Percentiles rank a stretch among this genome's conserved stretches.
These are phyloP conservation scores for Pseudozyma tsukubaensis DNA, from an alignment of 1,284 basidiomycete genomes.

Conservation along the genomic window DNA sequence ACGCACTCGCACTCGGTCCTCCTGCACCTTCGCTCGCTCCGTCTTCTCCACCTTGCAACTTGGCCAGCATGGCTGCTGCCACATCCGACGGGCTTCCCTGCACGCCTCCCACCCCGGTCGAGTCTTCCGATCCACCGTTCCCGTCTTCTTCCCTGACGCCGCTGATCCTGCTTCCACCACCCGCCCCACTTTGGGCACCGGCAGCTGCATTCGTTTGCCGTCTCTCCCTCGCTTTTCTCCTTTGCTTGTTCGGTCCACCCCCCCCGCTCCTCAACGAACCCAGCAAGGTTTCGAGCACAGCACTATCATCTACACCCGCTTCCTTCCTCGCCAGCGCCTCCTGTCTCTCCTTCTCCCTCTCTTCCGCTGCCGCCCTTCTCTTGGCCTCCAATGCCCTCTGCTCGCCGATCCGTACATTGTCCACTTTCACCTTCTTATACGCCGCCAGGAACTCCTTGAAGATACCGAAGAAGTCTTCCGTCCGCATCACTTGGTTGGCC, in stretches of 20 bases:
- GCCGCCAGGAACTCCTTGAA: conserved; percentile 67
- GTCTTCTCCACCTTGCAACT: conserved; percentile 56
- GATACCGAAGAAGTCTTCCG: conserved; percentile 69
- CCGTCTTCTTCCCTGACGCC: too few species aligned
- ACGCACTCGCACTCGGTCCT: conserved; percentile 26
- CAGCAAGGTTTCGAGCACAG: conserved; percentile 66
- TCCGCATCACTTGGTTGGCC: conserved; percentile 62
- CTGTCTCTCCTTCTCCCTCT: conserved; percentile 61
- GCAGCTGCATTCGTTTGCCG: conserved; percentile 41
- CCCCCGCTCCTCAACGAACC: conserved; percentile 62
- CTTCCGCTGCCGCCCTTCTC: conserved; percentile 63
- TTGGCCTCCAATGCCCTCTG: conserved; percentile 65
- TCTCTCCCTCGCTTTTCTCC: conserved; percentile 58
- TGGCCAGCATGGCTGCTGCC: conserved; percentile 64
- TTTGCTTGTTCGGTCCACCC: conserved; percentile 58
- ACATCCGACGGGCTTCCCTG: conserved; percentile 54
- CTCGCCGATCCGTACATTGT: conserved; percentile 64
- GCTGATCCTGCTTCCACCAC: neutral
- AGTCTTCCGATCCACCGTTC: conserved; percentile 23
- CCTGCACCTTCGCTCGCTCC: conserved; percentile 1
- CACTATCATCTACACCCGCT: conserved; percentile 64
- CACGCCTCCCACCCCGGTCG: conserved; percentile 5
- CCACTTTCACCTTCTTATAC: conserved; percentile 66
- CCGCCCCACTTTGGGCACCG: neutral
- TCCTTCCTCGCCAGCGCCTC: conserved; percentile 64